Conservation (phyloP, 2,329 filamentous ascomycete species). For the Nothophaeocryptopus gaeumannii region DNA sequence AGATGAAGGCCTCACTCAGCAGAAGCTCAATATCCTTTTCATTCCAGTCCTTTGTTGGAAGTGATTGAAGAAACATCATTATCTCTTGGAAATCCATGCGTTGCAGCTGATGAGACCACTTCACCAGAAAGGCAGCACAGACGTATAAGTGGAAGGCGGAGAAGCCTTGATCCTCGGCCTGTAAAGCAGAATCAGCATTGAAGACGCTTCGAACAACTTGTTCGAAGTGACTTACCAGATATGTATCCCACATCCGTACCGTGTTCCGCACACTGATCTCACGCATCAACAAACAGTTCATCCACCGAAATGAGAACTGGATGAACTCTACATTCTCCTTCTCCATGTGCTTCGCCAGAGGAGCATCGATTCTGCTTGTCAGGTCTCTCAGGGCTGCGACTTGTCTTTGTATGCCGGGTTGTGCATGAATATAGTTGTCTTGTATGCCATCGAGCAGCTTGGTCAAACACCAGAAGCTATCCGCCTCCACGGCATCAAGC, state of each 20-base stretch:
- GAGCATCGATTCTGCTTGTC: slow-evolving; percentile 81
- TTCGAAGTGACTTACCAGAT: slow-evolving; percentile 65
- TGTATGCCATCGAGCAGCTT: slow-evolving; percentile 98
- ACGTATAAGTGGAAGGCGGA: slow-evolving; percentile 98
- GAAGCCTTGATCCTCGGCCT: slow-evolving; percentile 98
- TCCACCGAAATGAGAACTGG: slow-evolving; percentile 98
- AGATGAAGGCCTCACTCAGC: slow-evolving; percentile 95
- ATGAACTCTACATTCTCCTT: slow-evolving; percentile 94
- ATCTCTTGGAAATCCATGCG: slow-evolving; percentile 99
- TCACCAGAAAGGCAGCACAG: slow-evolving; percentile 94
- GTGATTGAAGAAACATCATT: slow-evolving; percentile 97
- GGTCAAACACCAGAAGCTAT: slow-evolving; percentile 97
- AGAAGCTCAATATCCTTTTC: slow-evolving; percentile 97
- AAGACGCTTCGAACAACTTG: background rate
- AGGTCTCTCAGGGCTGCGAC: slow-evolving; percentile 85
- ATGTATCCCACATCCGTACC: slow-evolving; percentile 99
- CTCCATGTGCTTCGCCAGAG: slow-evolving; percentile 83
- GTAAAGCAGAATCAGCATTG: slow-evolving; percentile 5
- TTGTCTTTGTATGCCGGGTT: slow-evolving; percentile 93
- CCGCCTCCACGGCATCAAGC: slow-evolving; percentile 92
- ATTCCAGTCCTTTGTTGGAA: slow-evolving; percentile 91
- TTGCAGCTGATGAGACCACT: slow-evolving; percentile 92
- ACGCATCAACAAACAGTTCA: slow-evolving; percentile 98
- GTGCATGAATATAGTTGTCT: slow-evolving; percentile 97
- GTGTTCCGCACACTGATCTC: slow-evolving; percentile 96